Base-by-base conservation (phyloP, 2,329 filamentous ascomycete species). In the Calonectria pseudoreteaudii region DNA sequence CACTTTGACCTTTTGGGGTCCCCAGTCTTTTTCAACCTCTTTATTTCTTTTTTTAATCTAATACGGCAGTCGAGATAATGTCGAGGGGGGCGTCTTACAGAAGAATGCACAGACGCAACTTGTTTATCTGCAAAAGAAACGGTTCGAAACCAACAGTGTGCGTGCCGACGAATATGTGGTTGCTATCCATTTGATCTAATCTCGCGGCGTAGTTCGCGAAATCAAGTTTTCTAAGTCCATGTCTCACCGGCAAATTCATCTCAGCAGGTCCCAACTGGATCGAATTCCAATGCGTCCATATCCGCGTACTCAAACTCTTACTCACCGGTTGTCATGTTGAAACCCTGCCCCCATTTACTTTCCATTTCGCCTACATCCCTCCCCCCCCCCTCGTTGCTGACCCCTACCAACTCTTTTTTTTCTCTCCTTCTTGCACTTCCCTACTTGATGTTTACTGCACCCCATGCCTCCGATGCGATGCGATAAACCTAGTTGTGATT, bases 311-410 rank as follows among this genome's bases (percentile, higher is more conserved):
- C 60, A 65, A 65, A 30, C 60, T 65, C 60, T 30, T 65, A 49
- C 60, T 47, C 60, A 49, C 60, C 41, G 38, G 60, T 47, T 49
- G 56, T 49, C 41, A 47, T 49, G 60, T 65, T 67, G 65, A 41
- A 53, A 67, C 49, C 47, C 38, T 47, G 28, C 53, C 38, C 53
- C 60, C 53, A 44, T 68, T 50, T 41, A 18, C 53, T 41, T 67
- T 53, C 34, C 49, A 34, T 65, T 65, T 65, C 60, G 60, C 60
- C 60, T 65, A 34, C 28, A 6, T 47, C 28, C 60, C 30, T 31
- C 20, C 58, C 58, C 41, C 41, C 36, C 20, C 58, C 58, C 41
- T 28, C 36, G 36, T 30, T 64, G 18, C 36, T 64, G 38, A 49
- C 60, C 60, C 60, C 47, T 49, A 34, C 60, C 41, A 65, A 60